phyloP scores from a whole-genome alignment of 2,329 filamentous ascomycete genomes.

The Lojkania enalia region DNA sequence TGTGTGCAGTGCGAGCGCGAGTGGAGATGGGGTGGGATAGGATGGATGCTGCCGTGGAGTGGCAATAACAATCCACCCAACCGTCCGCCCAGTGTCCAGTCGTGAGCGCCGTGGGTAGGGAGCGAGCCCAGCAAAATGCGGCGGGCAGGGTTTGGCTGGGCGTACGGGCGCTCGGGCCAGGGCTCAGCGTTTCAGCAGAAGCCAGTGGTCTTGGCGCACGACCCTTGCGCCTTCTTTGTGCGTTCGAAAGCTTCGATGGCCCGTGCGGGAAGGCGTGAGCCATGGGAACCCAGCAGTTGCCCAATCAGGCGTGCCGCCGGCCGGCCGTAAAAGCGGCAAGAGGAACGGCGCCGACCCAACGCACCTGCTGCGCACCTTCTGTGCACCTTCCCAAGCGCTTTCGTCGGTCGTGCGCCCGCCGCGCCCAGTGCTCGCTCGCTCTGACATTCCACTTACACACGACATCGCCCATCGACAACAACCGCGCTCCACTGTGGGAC shows the following conservation, averaged over 20 bases:
- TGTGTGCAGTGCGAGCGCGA: too few relatives aligned
- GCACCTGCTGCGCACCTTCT: not conserved
- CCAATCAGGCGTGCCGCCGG: not conserved
- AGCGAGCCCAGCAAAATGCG: too few relatives aligned
- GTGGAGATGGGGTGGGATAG: too few relatives aligned
- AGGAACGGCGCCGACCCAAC: too few relatives aligned
- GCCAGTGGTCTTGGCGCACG: constrained; percentile 1
- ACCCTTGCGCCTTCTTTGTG: not conserved
- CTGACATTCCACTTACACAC: constrained; percentile 12
- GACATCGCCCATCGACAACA: constrained; percentile 15
- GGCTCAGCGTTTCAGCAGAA: constrained; percentile 1
- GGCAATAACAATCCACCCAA: too few relatives aligned
- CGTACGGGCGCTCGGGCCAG: not conserved
- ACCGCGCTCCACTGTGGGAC: constrained; percentile 20
- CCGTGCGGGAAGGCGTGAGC: not conserved
- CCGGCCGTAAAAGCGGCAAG: not conserved
- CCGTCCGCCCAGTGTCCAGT: too few relatives aligned
- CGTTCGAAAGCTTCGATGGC: constrained; percentile 1
- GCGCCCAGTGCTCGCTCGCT: not conserved
- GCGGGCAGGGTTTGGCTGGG: not conserved
- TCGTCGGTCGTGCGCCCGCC: not conserved
- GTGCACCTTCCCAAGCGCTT: not conserved
- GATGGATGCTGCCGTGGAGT: not conserved
- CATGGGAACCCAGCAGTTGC: not conserved
- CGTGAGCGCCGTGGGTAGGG: not conserved